Conservation (phyloP, 352 stramenopile species). For the Pythium aristosporum region DNA sequence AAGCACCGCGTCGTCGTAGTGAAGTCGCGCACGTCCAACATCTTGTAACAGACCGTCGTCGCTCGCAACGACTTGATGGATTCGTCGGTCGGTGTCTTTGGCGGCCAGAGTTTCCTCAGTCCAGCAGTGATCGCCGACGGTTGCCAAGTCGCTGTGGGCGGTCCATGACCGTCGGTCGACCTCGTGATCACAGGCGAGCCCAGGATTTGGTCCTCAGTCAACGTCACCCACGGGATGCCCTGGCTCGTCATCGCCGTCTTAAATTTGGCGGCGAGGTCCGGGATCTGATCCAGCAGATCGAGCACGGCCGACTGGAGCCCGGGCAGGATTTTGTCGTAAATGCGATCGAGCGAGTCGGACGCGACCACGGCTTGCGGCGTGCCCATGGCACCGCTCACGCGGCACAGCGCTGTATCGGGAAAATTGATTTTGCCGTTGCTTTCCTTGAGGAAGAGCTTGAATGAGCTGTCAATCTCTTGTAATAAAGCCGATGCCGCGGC, state of each 20-base stretch:
- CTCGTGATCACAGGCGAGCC: slow-evolving; percentile 30
- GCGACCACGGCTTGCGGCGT: slow-evolving; percentile 10
- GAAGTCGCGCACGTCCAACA: slow-evolving; percentile 36
- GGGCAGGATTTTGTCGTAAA: slow-evolving; percentile 40
- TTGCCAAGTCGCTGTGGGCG: slow-evolving; percentile 29
- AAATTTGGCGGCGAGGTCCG: slow-evolving; percentile 20
- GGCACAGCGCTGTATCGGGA: slow-evolving; percentile 36
- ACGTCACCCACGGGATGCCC: slow-evolving; percentile 13
- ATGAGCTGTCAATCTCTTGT: slow-evolving; percentile 33
- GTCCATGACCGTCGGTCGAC: slow-evolving; percentile 27
- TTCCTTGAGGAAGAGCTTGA: slow-evolving; percentile 31
- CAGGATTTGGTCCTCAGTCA: slow-evolving; percentile 28
- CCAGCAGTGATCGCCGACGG: slow-evolving; percentile 34
- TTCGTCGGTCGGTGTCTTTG: slow-evolving; percentile 32
- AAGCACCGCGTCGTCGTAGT: slow-evolving; percentile 36
- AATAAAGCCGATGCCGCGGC: slow-evolving; percentile 23
- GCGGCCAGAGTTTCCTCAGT: slow-evolving; percentile 42
- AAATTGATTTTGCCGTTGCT: slow-evolving; percentile 41
- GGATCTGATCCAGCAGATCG: slow-evolving; percentile 31
- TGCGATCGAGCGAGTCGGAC: slow-evolving; percentile 30
- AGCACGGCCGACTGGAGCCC: slow-evolving; percentile 28
- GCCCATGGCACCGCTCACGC: slow-evolving; percentile 25
- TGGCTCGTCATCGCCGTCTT: slow-evolving; percentile 20
- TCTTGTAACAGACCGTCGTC: slow-evolving; percentile 38
- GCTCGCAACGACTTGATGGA: slow-evolving; percentile 28